Evolutionary conservation across 2,329 filamentous ascomycete species (phyloP).

Genomic region (Alternaria infectoria): DNA sequence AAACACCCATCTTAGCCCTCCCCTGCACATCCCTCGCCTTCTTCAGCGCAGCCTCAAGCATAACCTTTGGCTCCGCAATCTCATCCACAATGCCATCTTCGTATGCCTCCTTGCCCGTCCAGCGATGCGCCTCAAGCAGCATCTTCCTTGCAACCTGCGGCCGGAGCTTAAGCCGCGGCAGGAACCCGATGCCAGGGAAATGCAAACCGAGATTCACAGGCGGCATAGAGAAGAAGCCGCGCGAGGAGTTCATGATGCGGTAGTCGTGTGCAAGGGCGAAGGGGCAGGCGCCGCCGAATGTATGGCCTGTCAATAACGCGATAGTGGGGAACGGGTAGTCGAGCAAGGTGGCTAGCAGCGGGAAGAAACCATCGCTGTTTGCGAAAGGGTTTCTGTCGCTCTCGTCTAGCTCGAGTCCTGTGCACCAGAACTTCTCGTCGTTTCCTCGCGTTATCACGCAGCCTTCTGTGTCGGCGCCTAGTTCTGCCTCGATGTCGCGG

Average conservation of each 20-base stretch:
- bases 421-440: slow-evolving; percentile 61
- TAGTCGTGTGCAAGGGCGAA: slow-evolving; percentile 58
- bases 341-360: slow-evolving; percentile 57
- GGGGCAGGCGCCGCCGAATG: slow-evolving; percentile 58
- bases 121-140: slow-evolving; percentile 62
- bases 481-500: slow-evolving; percentile 53
- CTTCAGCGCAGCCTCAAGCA: slow-evolving; percentile 57
- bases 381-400: slow-evolving; percentile 58
- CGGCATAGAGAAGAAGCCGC: slow-evolving; percentile 50
- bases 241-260: slow-evolving; percentile 48
- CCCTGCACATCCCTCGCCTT: slow-evolving; percentile 53
- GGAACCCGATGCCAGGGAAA: slow-evolving; percentile 61
- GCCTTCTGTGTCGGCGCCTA: slow-evolving; percentile 57
- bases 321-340: slow-evolving; percentile 59
- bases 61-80: slow-evolving; percentile 54
- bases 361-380: slow-evolving; percentile 65
- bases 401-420: slow-evolving; percentile 57
- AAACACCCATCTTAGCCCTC: slow-evolving; percentile 58
- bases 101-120: slow-evolving; percentile 60
- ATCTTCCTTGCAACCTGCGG: slow-evolving; percentile 62
- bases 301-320: slow-evolving; percentile 57
- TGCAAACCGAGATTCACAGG: slow-evolving; percentile 63
- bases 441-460: slow-evolving; percentile 61
- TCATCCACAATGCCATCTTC: slow-evolving; percentile 62
- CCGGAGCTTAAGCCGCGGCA: slow-evolving; percentile 59